These are phyloP conservation scores for Stachybotrys echinatus DNA, from an alignment of 2,329 filamentous ascomycete genomes.

Conservation along the genomic window DNA sequence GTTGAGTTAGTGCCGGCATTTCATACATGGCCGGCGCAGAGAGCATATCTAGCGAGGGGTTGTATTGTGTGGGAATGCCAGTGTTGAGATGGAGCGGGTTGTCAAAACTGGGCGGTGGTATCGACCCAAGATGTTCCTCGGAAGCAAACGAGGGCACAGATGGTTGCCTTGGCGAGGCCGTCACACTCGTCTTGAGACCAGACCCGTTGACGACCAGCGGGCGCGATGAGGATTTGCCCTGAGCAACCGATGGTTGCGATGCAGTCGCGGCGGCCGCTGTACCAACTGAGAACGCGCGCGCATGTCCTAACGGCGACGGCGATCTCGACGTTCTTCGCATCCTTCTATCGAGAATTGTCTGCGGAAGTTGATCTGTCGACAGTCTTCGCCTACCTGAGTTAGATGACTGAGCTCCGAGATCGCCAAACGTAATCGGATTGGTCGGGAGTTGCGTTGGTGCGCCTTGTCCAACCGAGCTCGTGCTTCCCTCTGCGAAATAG, in stretches of 20 bases:
- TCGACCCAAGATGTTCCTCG: slow-evolving; percentile 13
- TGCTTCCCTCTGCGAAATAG: slow-evolving; percentile 19
- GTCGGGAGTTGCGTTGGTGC: slow-evolving; percentile 19
- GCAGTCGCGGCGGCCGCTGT: slow-evolving; percentile 31
- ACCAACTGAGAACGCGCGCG: slow-evolving; percentile 36
- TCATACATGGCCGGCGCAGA: slow-evolving; percentile 3
- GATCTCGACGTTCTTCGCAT: slow-evolving; percentile 50
- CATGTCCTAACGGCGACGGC: slow-evolving; percentile 49
- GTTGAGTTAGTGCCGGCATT: slow-evolving; percentile 8
- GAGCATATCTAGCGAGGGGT: neutral
- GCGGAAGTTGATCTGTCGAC: slow-evolving; percentile 50
- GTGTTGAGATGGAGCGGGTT: slow-evolving; percentile 20
- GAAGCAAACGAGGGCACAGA: neutral
- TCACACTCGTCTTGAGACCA: slow-evolving; percentile 27
- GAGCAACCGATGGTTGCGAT: slow-evolving; percentile 29
- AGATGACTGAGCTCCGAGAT: slow-evolving; percentile 31
- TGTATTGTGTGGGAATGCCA: slow-evolving; percentile 2
- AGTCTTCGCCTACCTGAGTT: slow-evolving; percentile 37
- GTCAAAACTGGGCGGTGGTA: slow-evolving; percentile 12
- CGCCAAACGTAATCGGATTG: slow-evolving; percentile 42
- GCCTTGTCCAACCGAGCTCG: slow-evolving; percentile 17
- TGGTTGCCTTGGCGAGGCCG: slow-evolving; percentile 7
- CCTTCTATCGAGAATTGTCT: slow-evolving; percentile 46
- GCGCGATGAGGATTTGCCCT: slow-evolving; percentile 29
- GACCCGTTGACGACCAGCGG: slow-evolving; percentile 51